phyloP scores from a whole-genome alignment of 2,329 filamentous ascomycete species.

The Ceratocystis cacaofunesta region DNA sequence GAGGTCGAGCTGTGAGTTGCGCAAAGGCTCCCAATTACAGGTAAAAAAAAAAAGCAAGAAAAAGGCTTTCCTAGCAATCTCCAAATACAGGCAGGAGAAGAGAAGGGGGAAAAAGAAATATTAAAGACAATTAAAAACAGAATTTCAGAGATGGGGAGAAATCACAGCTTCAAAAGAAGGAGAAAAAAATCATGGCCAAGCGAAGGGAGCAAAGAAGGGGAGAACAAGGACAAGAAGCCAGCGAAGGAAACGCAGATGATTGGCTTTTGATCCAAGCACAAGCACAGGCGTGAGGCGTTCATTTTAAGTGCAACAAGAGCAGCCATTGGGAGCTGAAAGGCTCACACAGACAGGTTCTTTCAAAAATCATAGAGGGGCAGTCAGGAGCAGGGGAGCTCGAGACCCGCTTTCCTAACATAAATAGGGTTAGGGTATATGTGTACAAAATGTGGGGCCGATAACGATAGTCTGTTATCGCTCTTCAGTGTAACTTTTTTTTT shows the following conservation, averaged over 20 bases:
- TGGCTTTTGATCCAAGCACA: conserved; percentile 11
- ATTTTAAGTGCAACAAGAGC: conserved; percentile 1
- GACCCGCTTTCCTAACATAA: background rate
- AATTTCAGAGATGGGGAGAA: background rate
- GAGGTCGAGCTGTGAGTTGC: conserved; percentile 11
- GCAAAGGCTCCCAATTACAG: background rate
- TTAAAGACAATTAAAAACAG: conserved; percentile 14
- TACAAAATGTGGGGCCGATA: background rate
- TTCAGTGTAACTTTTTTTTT: conserved; percentile 9
- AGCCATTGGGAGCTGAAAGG: conserved; percentile 7
- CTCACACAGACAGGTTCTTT: too few species aligned
- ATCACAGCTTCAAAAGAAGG: background rate
- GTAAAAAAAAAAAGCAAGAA: background rate
- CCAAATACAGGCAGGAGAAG: background rate
- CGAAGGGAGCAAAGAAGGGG: background rate
- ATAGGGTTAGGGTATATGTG: too few species aligned
- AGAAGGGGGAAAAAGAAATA: conserved; percentile 14
- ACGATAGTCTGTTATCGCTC: background rate
- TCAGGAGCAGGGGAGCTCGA: background rate
- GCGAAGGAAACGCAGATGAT: conserved; percentile 6
- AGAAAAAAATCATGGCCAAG: conserved; percentile 6
- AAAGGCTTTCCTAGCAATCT: background rate
- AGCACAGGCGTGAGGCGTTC: conserved; percentile 2
- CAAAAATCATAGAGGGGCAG: too few species aligned
- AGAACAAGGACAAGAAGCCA: background rate